Percentiles rank a stretch among this genome's conserved stretches.
Conservation (phyloP, 2,329 filamentous ascomycete genomes). For the Trichoderma guizhouense region DNA sequence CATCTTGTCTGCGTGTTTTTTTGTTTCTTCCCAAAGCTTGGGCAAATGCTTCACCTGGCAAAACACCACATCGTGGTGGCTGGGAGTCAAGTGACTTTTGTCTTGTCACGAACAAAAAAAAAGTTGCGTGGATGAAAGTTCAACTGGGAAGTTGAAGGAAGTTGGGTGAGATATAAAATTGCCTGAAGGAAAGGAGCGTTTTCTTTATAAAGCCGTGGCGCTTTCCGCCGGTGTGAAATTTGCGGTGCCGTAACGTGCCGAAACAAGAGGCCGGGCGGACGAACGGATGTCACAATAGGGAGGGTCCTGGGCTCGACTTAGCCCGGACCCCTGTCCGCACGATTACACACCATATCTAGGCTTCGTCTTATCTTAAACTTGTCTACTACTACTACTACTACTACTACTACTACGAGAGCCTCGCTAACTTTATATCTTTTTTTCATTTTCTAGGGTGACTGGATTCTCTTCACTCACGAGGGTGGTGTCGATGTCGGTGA, state of each 20-base stretch:
- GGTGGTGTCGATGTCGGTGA: constrained; percentile 99
- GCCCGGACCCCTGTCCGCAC: constrained; percentile 14
- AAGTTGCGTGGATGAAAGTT: background rate
- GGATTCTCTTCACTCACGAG: constrained; percentile 99
- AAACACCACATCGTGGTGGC: background rate
- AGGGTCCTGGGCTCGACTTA: constrained; percentile 20
- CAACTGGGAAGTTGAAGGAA: background rate
- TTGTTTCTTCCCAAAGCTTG: background rate
- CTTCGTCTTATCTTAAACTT: background rate
- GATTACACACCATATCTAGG: constrained; percentile 5
- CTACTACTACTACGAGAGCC: background rate
- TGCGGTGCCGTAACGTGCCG: constrained; percentile 25
- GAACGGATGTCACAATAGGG: constrained; percentile 39
- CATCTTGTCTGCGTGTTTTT: background rate
- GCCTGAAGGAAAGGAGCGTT: background rate
- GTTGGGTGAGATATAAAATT: background rate
- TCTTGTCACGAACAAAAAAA: background rate
- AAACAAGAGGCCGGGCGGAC: constrained; percentile 30
- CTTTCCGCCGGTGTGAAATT: constrained; percentile 11
- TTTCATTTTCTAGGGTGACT: constrained; percentile 70
- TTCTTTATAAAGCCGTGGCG: constrained; percentile 19
- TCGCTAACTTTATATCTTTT: constrained; percentile 24
- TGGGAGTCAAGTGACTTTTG: background rate
- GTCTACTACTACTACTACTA: too few relatives aligned
- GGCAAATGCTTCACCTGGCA: background rate